phyloP scores from a whole-genome alignment of 768 basidiomycete genomes.

The Leccinum subtestaceum region DNA sequence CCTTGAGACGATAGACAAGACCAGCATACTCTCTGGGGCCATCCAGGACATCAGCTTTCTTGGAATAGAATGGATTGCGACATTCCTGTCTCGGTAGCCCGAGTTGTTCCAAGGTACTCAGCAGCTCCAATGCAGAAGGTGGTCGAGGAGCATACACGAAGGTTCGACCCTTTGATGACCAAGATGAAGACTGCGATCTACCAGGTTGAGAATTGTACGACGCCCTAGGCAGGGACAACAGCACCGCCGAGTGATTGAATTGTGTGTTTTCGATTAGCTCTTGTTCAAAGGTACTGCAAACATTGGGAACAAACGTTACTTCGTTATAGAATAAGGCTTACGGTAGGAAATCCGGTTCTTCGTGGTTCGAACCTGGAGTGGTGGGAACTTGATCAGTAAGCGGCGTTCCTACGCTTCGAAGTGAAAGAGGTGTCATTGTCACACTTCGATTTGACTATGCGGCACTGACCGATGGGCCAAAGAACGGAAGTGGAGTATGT shows the following conservation, averaged over 20 bases:
- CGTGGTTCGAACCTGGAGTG: not conserved
- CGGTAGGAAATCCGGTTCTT: slow-evolving; percentile 20
- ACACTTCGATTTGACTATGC: not conserved
- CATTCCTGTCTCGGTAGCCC: slow-evolving; percentile 63
- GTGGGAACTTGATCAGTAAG: not conserved
- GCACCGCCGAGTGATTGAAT: not conserved
- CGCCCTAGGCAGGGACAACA: slow-evolving; percentile 10
- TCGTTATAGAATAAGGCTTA: slow-evolving; percentile 1
- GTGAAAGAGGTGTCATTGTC: slow-evolving; percentile 2
- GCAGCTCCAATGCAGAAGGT: slow-evolving; percentile 48
- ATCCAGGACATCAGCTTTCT: slow-evolving; percentile 63
- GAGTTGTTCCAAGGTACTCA: slow-evolving; percentile 42
- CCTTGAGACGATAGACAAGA: slow-evolving; percentile 66
- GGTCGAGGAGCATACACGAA: slow-evolving; percentile 51
- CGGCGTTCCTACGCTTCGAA: slow-evolving; percentile 5
- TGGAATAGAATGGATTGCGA: slow-evolving; percentile 78
- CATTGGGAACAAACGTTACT: not conserved
- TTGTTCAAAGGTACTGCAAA: slow-evolving; percentile 15
- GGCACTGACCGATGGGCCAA: slow-evolving; percentile 11
- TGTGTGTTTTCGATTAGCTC: slow-evolving; percentile 3
- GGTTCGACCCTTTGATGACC: not conserved
- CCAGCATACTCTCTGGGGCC: slow-evolving; percentile 78
- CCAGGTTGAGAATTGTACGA: slow-evolving; percentile 13
- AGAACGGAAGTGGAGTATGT: slow-evolving; percentile 1
- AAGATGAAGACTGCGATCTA: slow-evolving; percentile 6